Conservation (phyloP, 2,329 filamentous ascomycete species). For the Colletotrichum orbiculare region DNA sequence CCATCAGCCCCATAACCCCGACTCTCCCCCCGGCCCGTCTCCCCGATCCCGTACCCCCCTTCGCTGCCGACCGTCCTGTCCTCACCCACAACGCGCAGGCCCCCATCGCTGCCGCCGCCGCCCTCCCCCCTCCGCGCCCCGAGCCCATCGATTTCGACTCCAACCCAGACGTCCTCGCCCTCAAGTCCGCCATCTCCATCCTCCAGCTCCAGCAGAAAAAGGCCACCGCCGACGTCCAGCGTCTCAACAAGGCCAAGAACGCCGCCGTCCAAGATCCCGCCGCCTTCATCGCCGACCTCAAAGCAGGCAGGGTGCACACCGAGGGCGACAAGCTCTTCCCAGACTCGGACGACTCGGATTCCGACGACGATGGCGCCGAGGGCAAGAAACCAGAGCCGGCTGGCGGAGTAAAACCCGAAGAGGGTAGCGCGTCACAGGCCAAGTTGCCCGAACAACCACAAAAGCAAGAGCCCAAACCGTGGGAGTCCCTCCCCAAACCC, state of each 20-base stretch:
- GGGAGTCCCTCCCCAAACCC: constrained; percentile 76
- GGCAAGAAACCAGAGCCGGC: constrained; percentile 46
- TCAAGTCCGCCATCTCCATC: constrained; percentile 86
- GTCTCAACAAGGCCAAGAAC: constrained; percentile 75
- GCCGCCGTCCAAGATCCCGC: constrained; percentile 78
- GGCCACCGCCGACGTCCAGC: constrained; percentile 79
- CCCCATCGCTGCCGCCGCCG: constrained; percentile 44
- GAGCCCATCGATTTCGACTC: constrained; percentile 67
- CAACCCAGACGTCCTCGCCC: constrained; percentile 88
- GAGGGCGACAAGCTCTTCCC: constrained; percentile 45
- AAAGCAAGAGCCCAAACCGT: constrained; percentile 46
- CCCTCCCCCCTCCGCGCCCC: constrained; percentile 59
- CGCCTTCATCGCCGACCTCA: constrained; percentile 76
- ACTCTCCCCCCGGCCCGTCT: constrained; percentile 54
- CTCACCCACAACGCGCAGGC: constrained; percentile 59
- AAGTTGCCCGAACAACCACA: constrained; percentile 16
- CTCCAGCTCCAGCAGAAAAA: constrained; percentile 87
- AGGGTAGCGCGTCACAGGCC: constrained; percentile 5
- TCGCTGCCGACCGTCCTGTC: constrained; percentile 48
- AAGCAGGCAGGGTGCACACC: constrained; percentile 67
- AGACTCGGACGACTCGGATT: constrained; percentile 37
- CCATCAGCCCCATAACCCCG: constrained; percentile 67
- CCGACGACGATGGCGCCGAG: constrained; percentile 41
- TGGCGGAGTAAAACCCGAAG: not conserved
- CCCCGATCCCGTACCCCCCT: constrained; percentile 40